Evolutionary conservation across 768 basidiomycete species (phyloP), one percentile per base, ranked within the genome.

Genomic region (Phylloporus arenicola): DNA sequence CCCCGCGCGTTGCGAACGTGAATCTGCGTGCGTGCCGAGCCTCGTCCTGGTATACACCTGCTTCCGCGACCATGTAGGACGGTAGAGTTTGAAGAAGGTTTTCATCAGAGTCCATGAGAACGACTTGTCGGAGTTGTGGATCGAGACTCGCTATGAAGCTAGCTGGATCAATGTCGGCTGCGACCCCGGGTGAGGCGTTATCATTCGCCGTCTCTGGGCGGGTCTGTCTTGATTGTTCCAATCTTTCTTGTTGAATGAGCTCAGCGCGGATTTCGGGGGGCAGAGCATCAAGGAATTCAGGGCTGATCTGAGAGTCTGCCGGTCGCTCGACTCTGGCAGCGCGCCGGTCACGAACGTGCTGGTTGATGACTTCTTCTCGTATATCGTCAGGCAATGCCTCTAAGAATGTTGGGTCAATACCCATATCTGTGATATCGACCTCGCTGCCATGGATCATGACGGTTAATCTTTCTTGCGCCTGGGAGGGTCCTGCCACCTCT

Each of bases 331-430:
- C 73, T 62, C 83, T 76, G 4, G 91, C 83, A 11, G 88, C 83
- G 35, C 86, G 84, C 53, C 86, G 90, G 59, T 98, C 96, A 9
- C 93, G 85, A 58, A 97, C 84, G 63, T 99, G 95, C 63, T 99
- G 96, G 60, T 94, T 93, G 47, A 99, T 77, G 31, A 99, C 92
- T 64, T 99, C 96, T 64, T 96, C 95, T 45, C 96, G 83, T 87
- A 99, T 98, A 57, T 98, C 95, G 63, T 99, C 96, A 0, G 96
- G 96, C 9, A 99, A 72, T 22, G 96, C 96, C 70, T 97, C 93
- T 50, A 99, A 74, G 79, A 99, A 99, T 6, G 92, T 93, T 2
- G 94, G 92, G 65, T 99, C 96, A 62, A 99, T 97, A 5, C 96
- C 96, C 33, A 93, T 95, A 60, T 98, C 93, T 3, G 96, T 99